phyloP scores from a whole-genome alignment of 129 eudicot species.

The sunflower (Helianthus annuus) region DNA sequence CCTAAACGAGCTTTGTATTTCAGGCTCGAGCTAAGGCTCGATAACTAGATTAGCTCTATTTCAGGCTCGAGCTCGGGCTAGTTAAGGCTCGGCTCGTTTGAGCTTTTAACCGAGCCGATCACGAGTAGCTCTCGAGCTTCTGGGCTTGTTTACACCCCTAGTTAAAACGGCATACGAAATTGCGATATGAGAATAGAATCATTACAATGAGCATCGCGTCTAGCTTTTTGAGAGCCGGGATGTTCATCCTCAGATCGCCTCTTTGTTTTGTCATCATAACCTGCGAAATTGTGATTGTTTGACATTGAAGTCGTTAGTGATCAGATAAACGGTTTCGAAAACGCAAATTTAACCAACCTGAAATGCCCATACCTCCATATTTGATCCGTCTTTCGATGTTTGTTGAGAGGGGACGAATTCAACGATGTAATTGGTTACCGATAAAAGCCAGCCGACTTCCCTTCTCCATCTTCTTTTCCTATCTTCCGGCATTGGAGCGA shows the following conservation, averaged over 20 bases:
- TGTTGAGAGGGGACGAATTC: constrained; percentile 78
- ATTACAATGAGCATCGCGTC: constrained; percentile 90
- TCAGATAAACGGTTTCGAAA: not conserved
- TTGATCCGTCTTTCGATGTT: constrained; percentile 61
- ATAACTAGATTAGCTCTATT: too few relatives aligned
- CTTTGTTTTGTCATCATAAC: constrained; percentile 81
- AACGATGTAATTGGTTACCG: constrained; percentile 81
- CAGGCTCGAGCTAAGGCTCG: too few relatives aligned
- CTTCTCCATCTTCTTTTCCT: constrained; percentile 74
- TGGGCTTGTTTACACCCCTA: too few relatives aligned
- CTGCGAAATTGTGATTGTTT: constrained; percentile 31
- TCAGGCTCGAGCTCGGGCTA: too few relatives aligned
- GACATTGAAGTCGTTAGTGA: not conserved
- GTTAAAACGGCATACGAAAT: constrained; percentile 1
- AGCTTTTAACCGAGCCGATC: too few relatives aligned
- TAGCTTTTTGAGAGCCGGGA: constrained; percentile 77
- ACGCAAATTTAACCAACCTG: not conserved
- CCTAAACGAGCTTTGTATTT: too few relatives aligned
- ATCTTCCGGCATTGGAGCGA: constrained; percentile 76
- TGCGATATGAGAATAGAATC: constrained; percentile 5
- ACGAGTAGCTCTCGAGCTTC: too few relatives aligned
- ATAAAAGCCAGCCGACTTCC: constrained; percentile 80
- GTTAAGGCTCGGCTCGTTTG: too few relatives aligned
- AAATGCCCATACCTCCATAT: constrained; percentile 57
- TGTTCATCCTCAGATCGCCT: constrained; percentile 64